phyloP scores from a whole-genome alignment of 2,329 filamentous ascomycete species.

The Purpureocillium lavendulum region DNA sequence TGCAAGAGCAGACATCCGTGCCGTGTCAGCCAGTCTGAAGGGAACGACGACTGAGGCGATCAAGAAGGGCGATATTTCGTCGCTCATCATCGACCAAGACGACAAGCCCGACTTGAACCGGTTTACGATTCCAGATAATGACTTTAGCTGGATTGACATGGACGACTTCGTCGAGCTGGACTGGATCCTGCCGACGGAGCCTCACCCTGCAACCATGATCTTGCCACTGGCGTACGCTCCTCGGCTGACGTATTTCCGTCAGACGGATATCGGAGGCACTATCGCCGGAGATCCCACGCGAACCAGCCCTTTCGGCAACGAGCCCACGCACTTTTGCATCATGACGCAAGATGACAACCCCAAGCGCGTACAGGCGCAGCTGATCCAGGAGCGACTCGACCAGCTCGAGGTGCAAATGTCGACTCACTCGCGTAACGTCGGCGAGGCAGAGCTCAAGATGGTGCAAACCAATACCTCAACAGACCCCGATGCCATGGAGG shows the following conservation, averaged over 20 bases:
- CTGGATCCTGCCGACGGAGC: constrained; percentile 86
- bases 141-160: constrained; percentile 97
- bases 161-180: constrained; percentile 98
- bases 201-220: constrained; percentile 89
- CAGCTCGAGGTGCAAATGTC: constrained; percentile 72
- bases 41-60: constrained; percentile 73
- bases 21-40: constrained; percentile 82
- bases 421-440: constrained; percentile 62
- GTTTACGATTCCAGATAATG: constrained; percentile 92
- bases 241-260: constrained; percentile 93
- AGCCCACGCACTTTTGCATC: constrained; percentile 89
- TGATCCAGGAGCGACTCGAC: constrained; percentile 73
- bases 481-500: constrained; percentile 42
- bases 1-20: constrained; percentile 82
- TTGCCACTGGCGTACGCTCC: constrained; percentile 86
- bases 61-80: constrained; percentile 47
- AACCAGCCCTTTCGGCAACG: constrained; percentile 84
- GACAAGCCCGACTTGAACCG: constrained; percentile 67
- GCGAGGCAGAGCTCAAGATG: constrained; percentile 65
- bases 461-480: constrained; percentile 38
- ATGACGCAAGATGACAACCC: constrained; percentile 91
- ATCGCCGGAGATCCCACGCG: constrained; percentile 74
- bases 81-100: constrained; percentile 44
- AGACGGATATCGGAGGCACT: constrained; percentile 81
- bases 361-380: constrained; percentile 74